A percentile compares a stretch with the other conserved stretches of the same genome.
phyloP scores from a whole-genome alignment of 1,284 basidiomycete genomes.

The Peniophora sp. region DNA sequence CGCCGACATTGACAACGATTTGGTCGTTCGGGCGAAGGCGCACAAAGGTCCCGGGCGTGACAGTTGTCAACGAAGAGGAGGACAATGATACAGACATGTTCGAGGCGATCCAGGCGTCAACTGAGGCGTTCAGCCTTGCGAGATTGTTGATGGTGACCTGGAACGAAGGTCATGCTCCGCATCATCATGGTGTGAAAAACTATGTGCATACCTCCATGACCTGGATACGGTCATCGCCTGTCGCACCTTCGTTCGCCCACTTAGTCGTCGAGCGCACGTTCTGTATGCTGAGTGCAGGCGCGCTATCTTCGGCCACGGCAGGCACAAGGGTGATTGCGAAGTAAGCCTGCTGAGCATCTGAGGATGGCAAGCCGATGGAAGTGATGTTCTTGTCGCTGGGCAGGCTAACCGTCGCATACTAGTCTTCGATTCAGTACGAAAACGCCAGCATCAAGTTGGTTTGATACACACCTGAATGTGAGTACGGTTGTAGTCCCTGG shows the following conservation, averaged over 20 bases:
- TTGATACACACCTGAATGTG: slow-evolving; percentile 5
- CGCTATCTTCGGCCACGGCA: slow-evolving; percentile 1
- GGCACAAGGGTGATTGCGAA: slow-evolving; percentile 21
- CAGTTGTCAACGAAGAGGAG: slow-evolving; percentile 15
- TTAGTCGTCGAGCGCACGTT: slow-evolving; percentile 18
- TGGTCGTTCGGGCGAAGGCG: slow-evolving; percentile 20
- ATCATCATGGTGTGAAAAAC: no score
- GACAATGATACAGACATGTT: slow-evolving; percentile 9
- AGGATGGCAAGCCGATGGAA: slow-evolving; percentile 10
- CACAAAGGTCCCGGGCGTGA: slow-evolving; percentile 15
- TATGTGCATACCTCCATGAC: slow-evolving; percentile 11
- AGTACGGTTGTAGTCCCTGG: slow-evolving; percentile 9
- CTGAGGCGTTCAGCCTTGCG: slow-evolving; percentile 8
- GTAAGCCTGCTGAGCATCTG: slow-evolving; percentile 17
- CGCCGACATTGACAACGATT: slow-evolving; percentile 17
- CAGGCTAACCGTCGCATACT: slow-evolving; percentile 11
- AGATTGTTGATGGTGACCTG: slow-evolving; percentile 17
- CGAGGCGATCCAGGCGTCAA: slow-evolving; percentile 14
- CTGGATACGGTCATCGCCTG: slow-evolving; percentile 11
- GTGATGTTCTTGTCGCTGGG: slow-evolving; percentile 9
- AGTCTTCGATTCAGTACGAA: no score
- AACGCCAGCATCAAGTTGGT: no score
- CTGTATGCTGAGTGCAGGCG: slow-evolving; percentile 13
- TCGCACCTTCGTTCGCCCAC: slow-evolving; percentile 7
- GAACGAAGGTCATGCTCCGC: neutral